Percentiles rank a stretch among this genome's conserved stretches.
These are phyloP conservation scores for Leptosphaerulina australis DNA, from an alignment of 2,329 filamentous ascomycete species.

Conservation along the genomic window DNA sequence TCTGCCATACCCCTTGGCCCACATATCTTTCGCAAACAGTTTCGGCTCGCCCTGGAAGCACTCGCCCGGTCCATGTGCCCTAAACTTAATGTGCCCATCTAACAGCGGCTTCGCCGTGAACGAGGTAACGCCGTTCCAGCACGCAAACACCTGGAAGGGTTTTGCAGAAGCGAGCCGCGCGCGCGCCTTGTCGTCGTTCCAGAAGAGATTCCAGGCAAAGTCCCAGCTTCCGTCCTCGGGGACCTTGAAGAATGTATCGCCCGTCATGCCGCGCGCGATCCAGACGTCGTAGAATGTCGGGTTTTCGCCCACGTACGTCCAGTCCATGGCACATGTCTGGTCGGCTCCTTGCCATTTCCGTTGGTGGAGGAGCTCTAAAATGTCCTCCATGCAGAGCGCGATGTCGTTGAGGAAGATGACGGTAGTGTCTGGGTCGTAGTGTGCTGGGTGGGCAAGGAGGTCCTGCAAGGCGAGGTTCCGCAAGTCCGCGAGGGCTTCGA, in stretches of 20 bases:
- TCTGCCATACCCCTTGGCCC: slow-evolving; percentile 47
- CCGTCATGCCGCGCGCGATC: slow-evolving; percentile 59
- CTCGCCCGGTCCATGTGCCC: slow-evolving; percentile 51
- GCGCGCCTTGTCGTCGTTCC: slow-evolving; percentile 53
- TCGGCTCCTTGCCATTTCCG: slow-evolving; percentile 55
- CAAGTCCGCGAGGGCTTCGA: slow-evolving; percentile 56
- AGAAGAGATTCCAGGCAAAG: slow-evolving; percentile 50
- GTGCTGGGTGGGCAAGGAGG: slow-evolving; percentile 66
- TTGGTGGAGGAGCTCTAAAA: slow-evolving; percentile 63
- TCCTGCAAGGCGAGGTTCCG: slow-evolving; percentile 61
- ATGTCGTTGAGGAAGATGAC: slow-evolving; percentile 89
- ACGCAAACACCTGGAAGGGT: slow-evolving; percentile 67
- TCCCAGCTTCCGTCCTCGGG: slow-evolving; percentile 58
- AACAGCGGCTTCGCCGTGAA: slow-evolving; percentile 58
- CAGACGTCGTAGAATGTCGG: slow-evolving; percentile 65
- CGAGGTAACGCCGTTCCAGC: slow-evolving; percentile 64
- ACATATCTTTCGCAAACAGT: slow-evolving; percentile 64
- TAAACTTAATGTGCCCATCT: slow-evolving; percentile 54
- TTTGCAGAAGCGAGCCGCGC: slow-evolving; percentile 42
- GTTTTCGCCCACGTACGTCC: slow-evolving; percentile 54
- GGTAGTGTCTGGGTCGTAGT: slow-evolving; percentile 95
- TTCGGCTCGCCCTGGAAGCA: slow-evolving; percentile 63
- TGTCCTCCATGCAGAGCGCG: slow-evolving; percentile 54
- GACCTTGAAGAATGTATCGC: slow-evolving; percentile 63
- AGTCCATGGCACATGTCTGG: slow-evolving; percentile 67